Evolutionary conservation across 306 rosid genomes (phyloP), one percentile per base, ranked within the genome.

Genomic region (Chamaecrista fasciculata): DNA sequence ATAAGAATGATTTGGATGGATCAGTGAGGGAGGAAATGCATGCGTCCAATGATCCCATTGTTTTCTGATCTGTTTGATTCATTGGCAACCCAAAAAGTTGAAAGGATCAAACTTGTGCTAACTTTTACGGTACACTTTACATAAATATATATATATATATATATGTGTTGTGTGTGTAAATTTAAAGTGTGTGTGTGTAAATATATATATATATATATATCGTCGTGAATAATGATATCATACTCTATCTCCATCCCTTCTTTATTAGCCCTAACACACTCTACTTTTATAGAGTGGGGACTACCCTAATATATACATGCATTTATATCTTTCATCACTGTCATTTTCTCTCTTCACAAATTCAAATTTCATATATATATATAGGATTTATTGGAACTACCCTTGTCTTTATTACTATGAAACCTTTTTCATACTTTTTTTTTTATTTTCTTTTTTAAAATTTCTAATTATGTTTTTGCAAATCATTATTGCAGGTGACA

Each of bases 1-100:
- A n/a, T 77, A 56, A 68, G 73, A 82, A 75, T 71, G 86, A 82
- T 82, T 66, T 75, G 79, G 86, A 82, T 82, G 59, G 83, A 78
- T 82, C 86, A 78, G 83, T 78, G 63, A 37, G 12, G 43, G 6
- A 36, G 24, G 21, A 57, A 8, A 31, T 40, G 86, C 86, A 82
- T 82, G 86, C 86, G 83, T 71, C 66, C 86, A 82, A 39, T 67
- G 76, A 73, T 81, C 81, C 52, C 12, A 62, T 43, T 33, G 36
- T 33, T 72, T 81, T 62, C 48, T 62, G 73, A 11, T 40, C 57
- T 76, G 72, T 76, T 75, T 70, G 72, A 82, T 74, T 61, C 48
- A 67, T 71, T 50, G 49, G 62, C 76, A 74, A 77, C 66, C 72
- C 34, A 29, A 28, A 81, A 72, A 62, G 65, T 43, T 67, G 14